Evolutionary conservation across 129 eudicot species (phyloP).

Genomic region (Flaveria brownii): DNA sequence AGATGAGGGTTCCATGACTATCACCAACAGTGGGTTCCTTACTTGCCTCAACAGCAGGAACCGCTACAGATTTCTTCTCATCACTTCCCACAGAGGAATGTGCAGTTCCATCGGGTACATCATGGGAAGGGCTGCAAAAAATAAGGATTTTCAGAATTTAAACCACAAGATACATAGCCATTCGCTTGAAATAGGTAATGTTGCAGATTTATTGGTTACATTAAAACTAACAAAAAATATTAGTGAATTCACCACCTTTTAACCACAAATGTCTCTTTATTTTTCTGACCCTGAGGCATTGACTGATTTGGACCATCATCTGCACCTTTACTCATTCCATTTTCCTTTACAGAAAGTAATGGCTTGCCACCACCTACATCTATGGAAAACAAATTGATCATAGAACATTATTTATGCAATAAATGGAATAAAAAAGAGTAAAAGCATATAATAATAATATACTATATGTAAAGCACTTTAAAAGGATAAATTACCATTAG

Average conservation of each 20-base stretch:
- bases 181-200: slow-evolving; percentile 24
- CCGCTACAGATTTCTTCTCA: slow-evolving; percentile 8
- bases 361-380: slow-evolving; percentile 61
- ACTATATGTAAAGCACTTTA: neutral
- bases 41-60: slow-evolving; percentile 32
- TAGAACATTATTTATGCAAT: neutral
- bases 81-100: neutral
- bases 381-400: neutral
- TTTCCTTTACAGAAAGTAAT: slow-evolving; percentile 50
- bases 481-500: slow-evolving; percentile 46
- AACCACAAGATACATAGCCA: slow-evolving; percentile 5
- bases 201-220: slow-evolving; percentile 14
- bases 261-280: slow-evolving; percentile 30
- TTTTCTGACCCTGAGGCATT: slow-evolving; percentile 43
- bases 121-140: neutral
- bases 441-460: neutral
- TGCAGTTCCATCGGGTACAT: neutral
- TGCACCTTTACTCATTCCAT: slow-evolving; percentile 45
- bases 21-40: slow-evolving; percentile 23
- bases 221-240: neutral
- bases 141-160: slow-evolving; percentile 3
- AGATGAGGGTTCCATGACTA: slow-evolving; percentile 26
- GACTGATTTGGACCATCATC: slow-evolving; percentile 31
- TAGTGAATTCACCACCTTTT: neutral
- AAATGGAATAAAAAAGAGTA: slow-evolving; percentile 7